Evolutionary conservation across 129 eudicot species (phyloP).

Genomic region (Lactuca saligna): DNA sequence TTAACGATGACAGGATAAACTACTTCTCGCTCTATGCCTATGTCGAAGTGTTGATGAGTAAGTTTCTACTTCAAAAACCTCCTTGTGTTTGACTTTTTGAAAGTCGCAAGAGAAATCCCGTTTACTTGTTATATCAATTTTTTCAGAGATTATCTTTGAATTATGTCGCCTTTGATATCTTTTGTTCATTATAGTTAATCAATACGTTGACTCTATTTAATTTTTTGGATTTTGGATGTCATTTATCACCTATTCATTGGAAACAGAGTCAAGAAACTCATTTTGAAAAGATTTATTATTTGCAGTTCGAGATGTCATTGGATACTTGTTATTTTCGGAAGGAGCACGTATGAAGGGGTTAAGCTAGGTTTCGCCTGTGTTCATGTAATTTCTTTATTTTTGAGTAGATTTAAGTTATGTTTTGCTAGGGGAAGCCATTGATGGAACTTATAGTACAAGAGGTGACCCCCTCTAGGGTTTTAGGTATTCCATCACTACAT

Average conservation of each 20-base stretch:
- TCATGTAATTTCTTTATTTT: neutral
- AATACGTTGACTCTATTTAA: too few relatives aligned
- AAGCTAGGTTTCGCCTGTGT: neutral
- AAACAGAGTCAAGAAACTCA: constrained; percentile 1
- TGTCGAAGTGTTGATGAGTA: neutral
- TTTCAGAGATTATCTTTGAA: too few relatives aligned
- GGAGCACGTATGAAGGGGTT: neutral
- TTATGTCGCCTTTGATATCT: too few relatives aligned
- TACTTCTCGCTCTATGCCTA: neutral
- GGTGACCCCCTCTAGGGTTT: neutral
- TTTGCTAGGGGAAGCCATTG: neutral
- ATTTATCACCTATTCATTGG: neutral
- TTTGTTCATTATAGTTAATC: too few relatives aligned
- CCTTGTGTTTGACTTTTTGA: neutral
- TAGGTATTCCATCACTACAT: too few relatives aligned
- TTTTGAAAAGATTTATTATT: neutral
- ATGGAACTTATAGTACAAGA: neutral
- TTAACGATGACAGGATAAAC: too few relatives aligned
- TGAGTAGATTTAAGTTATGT: neutral
- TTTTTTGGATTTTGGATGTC: neutral
- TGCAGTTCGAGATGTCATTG: neutral
- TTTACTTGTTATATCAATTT: too few relatives aligned
- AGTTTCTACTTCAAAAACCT: constrained; percentile 2
- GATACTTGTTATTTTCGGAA: neutral
- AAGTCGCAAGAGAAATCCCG: neutral